Percentiles rank a stretch among this genome's conserved stretches.
Evolutionary conservation across 1,284 basidiomycete genomes (phyloP).

Genomic region (Leccinum brunneo-olivaceum): DNA sequence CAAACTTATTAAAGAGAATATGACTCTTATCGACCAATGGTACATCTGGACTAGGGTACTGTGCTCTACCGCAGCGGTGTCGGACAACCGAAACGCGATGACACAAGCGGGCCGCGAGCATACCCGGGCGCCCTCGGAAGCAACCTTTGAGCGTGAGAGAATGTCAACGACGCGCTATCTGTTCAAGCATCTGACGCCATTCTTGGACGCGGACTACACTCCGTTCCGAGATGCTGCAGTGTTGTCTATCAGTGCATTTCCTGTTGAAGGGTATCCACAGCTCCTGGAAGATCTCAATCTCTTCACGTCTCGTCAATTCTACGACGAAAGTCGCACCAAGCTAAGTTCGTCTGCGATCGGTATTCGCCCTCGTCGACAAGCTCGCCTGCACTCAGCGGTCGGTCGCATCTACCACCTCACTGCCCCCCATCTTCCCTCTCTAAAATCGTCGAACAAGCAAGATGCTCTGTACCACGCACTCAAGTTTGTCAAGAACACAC

Average conservation of each 20-base stretch:
- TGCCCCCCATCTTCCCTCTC: constrained; percentile 69
- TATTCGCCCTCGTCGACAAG: constrained; percentile 66
- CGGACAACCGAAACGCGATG: constrained; percentile 53
- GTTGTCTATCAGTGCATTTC: constrained; percentile 82
- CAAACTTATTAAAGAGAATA: constrained; percentile 56
- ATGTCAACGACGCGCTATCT: constrained; percentile 75
- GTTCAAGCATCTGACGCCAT: constrained; percentile 82
- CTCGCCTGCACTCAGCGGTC: constrained; percentile 83
- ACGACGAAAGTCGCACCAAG: constrained; percentile 67
- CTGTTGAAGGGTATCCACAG: constrained; percentile 69
- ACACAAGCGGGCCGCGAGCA: constrained; percentile 61
- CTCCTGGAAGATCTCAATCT: constrained; percentile 80
- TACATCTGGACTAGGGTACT: constrained; percentile 79
- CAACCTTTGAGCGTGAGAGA: constrained; percentile 66
- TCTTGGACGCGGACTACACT: constrained; percentile 81
- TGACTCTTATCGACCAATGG: constrained; percentile 77
- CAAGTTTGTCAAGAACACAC: constrained; percentile 82
- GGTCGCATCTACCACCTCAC: constrained; percentile 87
- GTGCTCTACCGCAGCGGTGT: constrained; percentile 70
- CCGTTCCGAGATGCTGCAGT: constrained; percentile 84
- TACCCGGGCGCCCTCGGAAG: constrained; percentile 64
- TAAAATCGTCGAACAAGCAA: constrained; percentile 64
- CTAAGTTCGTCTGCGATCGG: constrained; percentile 50
- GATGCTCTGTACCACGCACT: constrained; percentile 75
- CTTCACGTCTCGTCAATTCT: constrained; percentile 76